These are phyloP conservation scores for Moesziomyces antarcticus DNA, from an alignment of 1,284 basidiomycete species.

Conservation along the genomic window DNA sequence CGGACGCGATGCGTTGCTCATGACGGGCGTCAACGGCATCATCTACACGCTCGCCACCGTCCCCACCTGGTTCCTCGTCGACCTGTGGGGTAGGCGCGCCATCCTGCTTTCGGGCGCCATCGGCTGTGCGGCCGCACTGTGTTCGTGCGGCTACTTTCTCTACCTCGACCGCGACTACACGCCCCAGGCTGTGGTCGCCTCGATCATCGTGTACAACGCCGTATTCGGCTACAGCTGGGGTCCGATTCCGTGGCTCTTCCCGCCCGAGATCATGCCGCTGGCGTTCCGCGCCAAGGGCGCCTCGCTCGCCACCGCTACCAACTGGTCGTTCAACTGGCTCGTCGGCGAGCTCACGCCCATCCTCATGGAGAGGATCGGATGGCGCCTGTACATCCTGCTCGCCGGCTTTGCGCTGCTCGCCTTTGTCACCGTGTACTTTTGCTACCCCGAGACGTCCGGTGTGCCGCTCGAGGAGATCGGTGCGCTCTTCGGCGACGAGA, in stretches of 20 bases:
- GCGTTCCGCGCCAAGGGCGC: slow-evolving; percentile 80
- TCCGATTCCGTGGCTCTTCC: slow-evolving; percentile 84
- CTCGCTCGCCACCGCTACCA: slow-evolving; percentile 56
- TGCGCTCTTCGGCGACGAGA: slow-evolving; percentile 67
- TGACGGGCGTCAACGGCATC: slow-evolving; percentile 80
- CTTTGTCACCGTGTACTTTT: slow-evolving; percentile 75
- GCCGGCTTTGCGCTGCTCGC: slow-evolving; percentile 90
- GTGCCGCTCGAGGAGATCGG: slow-evolving; percentile 73
- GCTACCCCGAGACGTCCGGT: slow-evolving; percentile 75
- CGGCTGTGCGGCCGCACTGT: slow-evolving; percentile 77
- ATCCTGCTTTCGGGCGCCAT: slow-evolving; percentile 94
- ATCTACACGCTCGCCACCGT: slow-evolving; percentile 75
- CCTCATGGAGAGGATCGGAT: slow-evolving; percentile 87
- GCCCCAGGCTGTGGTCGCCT: slow-evolving; percentile 87
- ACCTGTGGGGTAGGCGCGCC: slow-evolving; percentile 86
- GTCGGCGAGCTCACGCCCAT: slow-evolving; percentile 90
- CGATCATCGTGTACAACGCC: slow-evolving; percentile 90
- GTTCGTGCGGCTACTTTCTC: slow-evolving; percentile 90
- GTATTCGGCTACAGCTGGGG: slow-evolving; percentile 80
- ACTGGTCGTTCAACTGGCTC: slow-evolving; percentile 76
- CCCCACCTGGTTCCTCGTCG: slow-evolving; percentile 90
- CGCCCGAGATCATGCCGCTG: slow-evolving; percentile 75
- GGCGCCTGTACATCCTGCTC: slow-evolving; percentile 96
- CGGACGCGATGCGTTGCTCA: slow-evolving; percentile 93
- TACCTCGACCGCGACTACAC: slow-evolving; percentile 78